These are phyloP conservation scores for Knufia petricola DNA, from an alignment of 2,329 filamentous ascomycete genomes.

Conservation along the genomic window DNA sequence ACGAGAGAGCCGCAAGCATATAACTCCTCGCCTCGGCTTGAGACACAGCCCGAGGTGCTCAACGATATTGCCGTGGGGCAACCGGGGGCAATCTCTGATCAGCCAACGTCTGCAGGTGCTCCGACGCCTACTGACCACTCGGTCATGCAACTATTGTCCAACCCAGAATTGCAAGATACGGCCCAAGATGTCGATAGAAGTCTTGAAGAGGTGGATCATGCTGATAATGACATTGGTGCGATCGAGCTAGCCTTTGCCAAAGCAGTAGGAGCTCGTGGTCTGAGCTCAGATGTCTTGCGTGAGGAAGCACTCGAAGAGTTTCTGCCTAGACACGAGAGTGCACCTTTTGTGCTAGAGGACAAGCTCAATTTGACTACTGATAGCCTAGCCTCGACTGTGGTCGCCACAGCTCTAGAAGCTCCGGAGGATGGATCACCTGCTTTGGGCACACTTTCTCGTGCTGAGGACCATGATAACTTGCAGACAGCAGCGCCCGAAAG, in stretches of 20 bases:
- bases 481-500: not conserved
- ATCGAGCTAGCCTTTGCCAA: conserved; percentile 19
- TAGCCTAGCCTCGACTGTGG: conserved; percentile 4
- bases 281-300: conserved; percentile 13
- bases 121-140: no score
- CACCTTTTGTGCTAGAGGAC: conserved; percentile 6
- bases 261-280: conserved; percentile 16
- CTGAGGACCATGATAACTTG: no score
- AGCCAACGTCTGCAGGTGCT: no score
- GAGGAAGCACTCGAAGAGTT: conserved; percentile 17
- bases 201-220: not conserved
- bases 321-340: conserved; percentile 13
- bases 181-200: not conserved
- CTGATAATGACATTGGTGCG: conserved; percentile 7
- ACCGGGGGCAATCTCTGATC: no score
- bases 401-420: not conserved
- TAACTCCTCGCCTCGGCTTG: not conserved
- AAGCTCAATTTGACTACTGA: not conserved
- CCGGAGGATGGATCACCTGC: not conserved
- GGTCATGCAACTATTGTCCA: no score
- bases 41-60: not conserved
- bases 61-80: no score
- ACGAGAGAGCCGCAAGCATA: not conserved
- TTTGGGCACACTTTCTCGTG: not conserved
- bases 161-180: no score